These are phyloP conservation scores for Trichosporon sp. DNA, from an alignment of 1,284 basidiomycete species.

Conservation along the genomic window DNA sequence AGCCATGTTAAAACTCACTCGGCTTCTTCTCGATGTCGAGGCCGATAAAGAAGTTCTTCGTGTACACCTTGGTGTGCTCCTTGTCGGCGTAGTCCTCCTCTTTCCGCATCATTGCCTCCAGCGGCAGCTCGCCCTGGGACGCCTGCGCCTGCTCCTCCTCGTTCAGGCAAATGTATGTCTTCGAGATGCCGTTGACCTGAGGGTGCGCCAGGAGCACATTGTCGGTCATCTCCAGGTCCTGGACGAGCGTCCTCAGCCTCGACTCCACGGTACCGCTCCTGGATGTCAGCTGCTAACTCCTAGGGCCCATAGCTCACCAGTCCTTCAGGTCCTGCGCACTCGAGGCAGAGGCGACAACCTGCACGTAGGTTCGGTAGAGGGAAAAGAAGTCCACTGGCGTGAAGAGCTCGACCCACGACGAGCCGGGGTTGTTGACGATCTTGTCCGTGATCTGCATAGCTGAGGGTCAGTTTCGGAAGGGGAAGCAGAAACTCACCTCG, in stretches of 20 bases:
- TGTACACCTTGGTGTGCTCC: constrained; percentile 78
- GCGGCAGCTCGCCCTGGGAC: constrained; percentile 82
- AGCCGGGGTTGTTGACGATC: constrained; percentile 68
- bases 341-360: constrained; percentile 89
- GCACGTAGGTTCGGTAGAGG: constrained; percentile 97
- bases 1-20: constrained; percentile 62
- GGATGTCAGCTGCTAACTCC: not conserved
- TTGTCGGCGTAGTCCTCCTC: constrained; percentile 78
- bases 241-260: constrained; percentile 88
- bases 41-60: constrained; percentile 96
- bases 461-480: constrained; percentile 47
- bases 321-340: constrained; percentile 85
- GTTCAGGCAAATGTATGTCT: constrained; percentile 77
- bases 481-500: constrained; percentile 64
- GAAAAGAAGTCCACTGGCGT: constrained; percentile 95
- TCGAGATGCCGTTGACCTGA: constrained; percentile 90
- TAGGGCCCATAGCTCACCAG: constrained; percentile 66
- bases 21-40: constrained; percentile 88
- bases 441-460: constrained; percentile 91
- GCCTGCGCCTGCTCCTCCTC: constrained; percentile 87
- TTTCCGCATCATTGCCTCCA: constrained; percentile 70
- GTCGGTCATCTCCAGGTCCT: constrained; percentile 96
- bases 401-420: constrained; percentile 91
- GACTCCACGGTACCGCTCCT: constrained; percentile 98
- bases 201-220: constrained; percentile 90